These are phyloP conservation scores for Lasiosphaeriaceae sp. DNA, from an alignment of 495 filamentous ascomycete species.

Conservation along the genomic window DNA sequence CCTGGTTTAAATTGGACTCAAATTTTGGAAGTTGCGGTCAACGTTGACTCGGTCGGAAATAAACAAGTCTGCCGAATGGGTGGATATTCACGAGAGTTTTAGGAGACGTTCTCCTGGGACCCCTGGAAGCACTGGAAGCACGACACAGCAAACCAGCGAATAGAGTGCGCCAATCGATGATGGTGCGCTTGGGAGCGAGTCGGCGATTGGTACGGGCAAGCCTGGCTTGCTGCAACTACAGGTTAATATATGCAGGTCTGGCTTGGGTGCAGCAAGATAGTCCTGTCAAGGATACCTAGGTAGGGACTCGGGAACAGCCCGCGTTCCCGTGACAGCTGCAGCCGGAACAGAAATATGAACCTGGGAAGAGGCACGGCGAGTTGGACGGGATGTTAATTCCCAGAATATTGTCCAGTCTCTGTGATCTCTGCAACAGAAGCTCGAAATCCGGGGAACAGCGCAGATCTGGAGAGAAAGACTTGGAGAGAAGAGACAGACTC, in stretches of 20 bases:
- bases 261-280: not conserved
- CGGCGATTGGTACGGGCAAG: conserved; percentile 15
- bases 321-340: not conserved
- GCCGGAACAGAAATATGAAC: too few relatives aligned
- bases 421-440: too few relatives aligned
- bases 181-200: conserved; percentile 4
- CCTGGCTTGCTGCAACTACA: conserved; percentile 6
- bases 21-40: conserved; percentile 17
- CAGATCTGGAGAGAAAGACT: too few relatives aligned
- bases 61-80: conserved; percentile 8
- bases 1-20: conserved; percentile 9
- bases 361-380: too few relatives aligned
- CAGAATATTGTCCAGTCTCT: too few relatives aligned
- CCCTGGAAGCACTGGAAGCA: conserved; percentile 4
- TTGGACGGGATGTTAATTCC: too few relatives aligned
- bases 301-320: not conserved
- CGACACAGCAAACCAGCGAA: not conserved
- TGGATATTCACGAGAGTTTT: conserved; percentile 4
- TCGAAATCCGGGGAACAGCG: too few relatives aligned
- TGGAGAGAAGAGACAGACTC: too few relatives aligned
- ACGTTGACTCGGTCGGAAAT: conserved; percentile 5
- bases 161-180: conserved; percentile 9
- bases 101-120: conserved; percentile 3
- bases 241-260: conserved; percentile 9
- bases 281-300: conserved; percentile 1